Evolutionary conservation across 805 yeast genomes (phyloP), one percentile per base, ranked within the genome.

Genomic region (Naumovozyma castellii): DNA sequence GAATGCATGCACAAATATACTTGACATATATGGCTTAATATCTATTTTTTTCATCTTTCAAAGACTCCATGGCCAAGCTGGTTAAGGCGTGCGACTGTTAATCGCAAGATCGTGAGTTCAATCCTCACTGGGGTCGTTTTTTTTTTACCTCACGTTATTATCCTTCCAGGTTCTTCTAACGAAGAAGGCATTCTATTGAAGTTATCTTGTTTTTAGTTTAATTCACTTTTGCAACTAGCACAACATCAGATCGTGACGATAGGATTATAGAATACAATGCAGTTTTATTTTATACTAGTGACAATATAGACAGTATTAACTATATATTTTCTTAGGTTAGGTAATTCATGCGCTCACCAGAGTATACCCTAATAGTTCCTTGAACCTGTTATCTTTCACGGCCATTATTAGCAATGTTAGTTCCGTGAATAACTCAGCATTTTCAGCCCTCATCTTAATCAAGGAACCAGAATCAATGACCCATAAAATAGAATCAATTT

Each of bases 361-460:
- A 18, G 87, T 72, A 55, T 83, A 84, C 2, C 92, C 85, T 3
- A 90, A 73, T 47, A 86, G 66, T 19, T 84, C 75, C 44, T 78
- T 84, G 50, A 81, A 80, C 46, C 95, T 66, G 50, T 76, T 86
- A 42, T 80, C 78, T 28, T 77, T 68, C 38, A 87, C 62, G 35
- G 76, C 72, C 45, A 81, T 64, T 22, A 80, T 75, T 25, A 86
- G 73, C 34, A 68, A 64, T 36, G 77, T 57, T 32, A 87, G 60
- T 54, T 87, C 95, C 32, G 75, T 71, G 48, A 75, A 82, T 8
- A 83, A 56, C 25, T 66, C 72, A 4, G 60, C 56, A 20, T 84
- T 77, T 17, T 72, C 69, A 12, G 59, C 46, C 49, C 68, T 62
- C 50, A 86, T 56, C 35, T 61, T 65, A 2, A 60, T 56, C 44